These are phyloP conservation scores for Neurospora sp. DNA, from an alignment of 495 filamentous ascomycete species.

Conservation along the genomic window DNA sequence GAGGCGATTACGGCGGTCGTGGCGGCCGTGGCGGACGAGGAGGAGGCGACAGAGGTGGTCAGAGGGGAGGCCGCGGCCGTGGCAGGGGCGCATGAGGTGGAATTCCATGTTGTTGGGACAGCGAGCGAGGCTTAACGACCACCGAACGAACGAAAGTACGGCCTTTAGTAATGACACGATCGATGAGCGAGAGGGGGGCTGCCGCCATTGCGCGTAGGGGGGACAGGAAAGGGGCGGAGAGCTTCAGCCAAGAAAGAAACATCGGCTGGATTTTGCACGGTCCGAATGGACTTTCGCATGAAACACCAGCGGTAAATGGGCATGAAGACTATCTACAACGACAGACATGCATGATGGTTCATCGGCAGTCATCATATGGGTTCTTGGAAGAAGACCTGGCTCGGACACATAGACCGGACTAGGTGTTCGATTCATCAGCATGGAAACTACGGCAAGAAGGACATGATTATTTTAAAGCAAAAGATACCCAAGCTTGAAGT, in stretches of 20 bases:
- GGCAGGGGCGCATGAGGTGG: slow-evolving; percentile 19
- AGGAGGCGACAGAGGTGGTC: slow-evolving; percentile 24
- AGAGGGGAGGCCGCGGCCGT: slow-evolving; percentile 43
- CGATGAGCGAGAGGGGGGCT: neutral
- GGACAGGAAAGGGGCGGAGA: neutral
- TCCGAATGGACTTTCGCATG: neutral
- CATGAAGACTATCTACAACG: neutral
- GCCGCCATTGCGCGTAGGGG: neutral
- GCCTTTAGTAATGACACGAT: neutral
- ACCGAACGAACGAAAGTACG: neutral
- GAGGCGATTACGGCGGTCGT: slow-evolving; percentile 54
- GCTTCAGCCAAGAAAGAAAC: neutral
- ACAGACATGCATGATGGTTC: neutral
- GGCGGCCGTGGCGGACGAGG: slow-evolving; percentile 45
- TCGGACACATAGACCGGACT: neutral
- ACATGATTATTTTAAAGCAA: neutral
- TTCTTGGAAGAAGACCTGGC: neutral
- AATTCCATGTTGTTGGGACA: neutral
- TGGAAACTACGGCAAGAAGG: neutral
- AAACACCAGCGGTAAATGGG: neutral
- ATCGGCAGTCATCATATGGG: neutral
- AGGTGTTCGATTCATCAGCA: neutral
- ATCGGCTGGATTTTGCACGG: neutral
- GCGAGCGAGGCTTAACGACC: neutral
- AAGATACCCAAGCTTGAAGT: neutral